These are phyloP conservation scores for Akanthomyces muscarius DNA, from an alignment of 2,329 filamentous ascomycete species.

Conservation along the genomic window DNA sequence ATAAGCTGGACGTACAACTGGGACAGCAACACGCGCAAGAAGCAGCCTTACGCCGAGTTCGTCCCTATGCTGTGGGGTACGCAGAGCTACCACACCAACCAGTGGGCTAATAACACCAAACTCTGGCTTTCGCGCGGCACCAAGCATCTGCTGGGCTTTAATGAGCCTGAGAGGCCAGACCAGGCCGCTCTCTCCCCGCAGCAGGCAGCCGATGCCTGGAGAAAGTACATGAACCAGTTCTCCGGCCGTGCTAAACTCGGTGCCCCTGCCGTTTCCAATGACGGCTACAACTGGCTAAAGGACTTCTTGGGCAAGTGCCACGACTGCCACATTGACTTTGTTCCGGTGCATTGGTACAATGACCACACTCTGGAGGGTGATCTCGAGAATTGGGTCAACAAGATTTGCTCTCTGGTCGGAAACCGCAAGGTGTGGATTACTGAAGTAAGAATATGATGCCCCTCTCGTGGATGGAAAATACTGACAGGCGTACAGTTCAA, in stretches of 20 bases:
- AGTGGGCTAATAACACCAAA: conserved; percentile 19
- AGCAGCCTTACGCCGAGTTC: conserved; percentile 21
- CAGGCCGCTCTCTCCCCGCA: conserved; percentile 26
- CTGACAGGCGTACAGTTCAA: conserved; percentile 15
- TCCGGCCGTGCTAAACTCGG: conserved; percentile 40
- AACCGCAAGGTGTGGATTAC: conserved; percentile 42
- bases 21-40: conserved; percentile 23
- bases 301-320: conserved; percentile 39
- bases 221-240: conserved; percentile 41
- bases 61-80: conserved; percentile 25
- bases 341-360: conserved; percentile 47
- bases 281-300: conserved; percentile 39
- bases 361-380: conserved; percentile 31
- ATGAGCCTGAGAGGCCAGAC: conserved; percentile 23
- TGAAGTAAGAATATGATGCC: conserved; percentile 27
- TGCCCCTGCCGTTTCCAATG: conserved; percentile 46
- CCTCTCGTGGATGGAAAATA: not conserved
- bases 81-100: conserved; percentile 18
- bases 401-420: conserved; percentile 33
- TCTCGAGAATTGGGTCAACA: conserved; percentile 39
- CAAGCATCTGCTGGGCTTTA: conserved; percentile 24
- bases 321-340: conserved; percentile 41
- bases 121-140: conserved; percentile 19
- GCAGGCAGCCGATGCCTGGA: conserved; percentile 37
- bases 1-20: conserved; percentile 27